Evolutionary conservation across 768 basidiomycete species (phyloP), one percentile per base, ranked within the genome.

Genomic region (Auriculariales sp.): DNA sequence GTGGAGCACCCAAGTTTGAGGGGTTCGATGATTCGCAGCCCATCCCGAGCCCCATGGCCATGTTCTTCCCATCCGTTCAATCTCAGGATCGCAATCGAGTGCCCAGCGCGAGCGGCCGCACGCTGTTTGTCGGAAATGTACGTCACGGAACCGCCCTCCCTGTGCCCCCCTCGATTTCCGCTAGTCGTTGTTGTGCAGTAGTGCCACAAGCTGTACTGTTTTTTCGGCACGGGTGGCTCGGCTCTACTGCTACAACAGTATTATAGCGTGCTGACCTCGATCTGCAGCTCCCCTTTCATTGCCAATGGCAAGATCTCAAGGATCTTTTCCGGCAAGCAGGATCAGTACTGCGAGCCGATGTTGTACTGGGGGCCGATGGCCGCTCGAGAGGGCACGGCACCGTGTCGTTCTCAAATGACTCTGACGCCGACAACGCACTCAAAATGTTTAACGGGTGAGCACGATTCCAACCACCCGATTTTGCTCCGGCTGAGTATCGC

Each of bases 261-360:
- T n/a, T n/a, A n/a, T n/a, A n/a, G n/a, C n/a, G n/a, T n/a, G n/a
- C n/a, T n/a, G n/a, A n/a, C n/a, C n/a, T n/a, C n/a, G 10, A 24
- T 46, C 46, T 44, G 12, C 52, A 91, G 88, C 75, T 93, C 14
- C 90, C 90, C 0, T 92, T 91, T 65, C 90, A 92, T 57, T 84
- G 83, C 56, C 90, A 92, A 66, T 99, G 94, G 94, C 94, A 97
- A 65, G 94, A 98, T 61, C 73, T 99, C 36, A 97, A 98, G 65
- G 93, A 97, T 64, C 73, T 97, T 3, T 94, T 97, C 61, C 78
- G 93, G 25, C 80, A 86, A 54, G 90, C 88, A 1, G 93, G 94
- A 15, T 80, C 84, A 17, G 84, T 98, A 49, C 68, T 91, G 30
- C 79, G 94, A 22, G 94, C 94, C 9, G 91, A 94, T 56, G 86